Base-by-base conservation (phyloP, 257 asterid genomes). In the Lantana camara region DNA sequence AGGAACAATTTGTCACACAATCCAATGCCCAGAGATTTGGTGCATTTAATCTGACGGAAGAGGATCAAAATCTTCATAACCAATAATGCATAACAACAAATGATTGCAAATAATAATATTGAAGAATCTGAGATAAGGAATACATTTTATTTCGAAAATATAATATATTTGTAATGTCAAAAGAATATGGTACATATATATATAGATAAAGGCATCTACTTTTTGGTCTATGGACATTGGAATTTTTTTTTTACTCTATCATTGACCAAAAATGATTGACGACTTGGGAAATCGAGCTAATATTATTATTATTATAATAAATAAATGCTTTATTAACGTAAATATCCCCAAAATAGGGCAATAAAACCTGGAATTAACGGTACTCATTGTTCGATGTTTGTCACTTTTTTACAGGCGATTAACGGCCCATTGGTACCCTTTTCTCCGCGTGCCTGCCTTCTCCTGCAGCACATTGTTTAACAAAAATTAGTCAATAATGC, bases 1-100 rank as follows among this genome's bases (percentile, higher is more conserved):
- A 50, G 34, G 7, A 37, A 57, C 15, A 30, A 17, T 23, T 45
- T 2, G 4, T 60, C 49, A 63, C 40, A 11, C 21, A 57, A 72
- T 64, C 72, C 77, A 27, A 50, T 14, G 42, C 17, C 29, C 14
- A 69, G 17, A 37, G 74, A 60, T 69, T 50, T 60, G 74, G 29
- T 50, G 37, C 56, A 69, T 24, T 51, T 45, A 60, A 69, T 32
- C 21, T 17, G 63, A 46, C 13, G 7, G 29, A 21, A n/a, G n/a
- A n/a, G 42, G 44, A 57, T 35, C 49, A 44, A 52, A 59, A 23
- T 10, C 49, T 64, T 57, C 38, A 57, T 47, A 32, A 17, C 15
- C 53, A 30, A 62, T 54, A 54, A 58, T 49, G 3, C 7, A 13
- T 58, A 13, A 0, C 19, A 67, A 72, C 19, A 67, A 72, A 65